Evolutionary conservation across 805 yeast genomes (phyloP), one percentile per base, ranked within the genome.

Genomic region (Candida ponderosae): DNA sequence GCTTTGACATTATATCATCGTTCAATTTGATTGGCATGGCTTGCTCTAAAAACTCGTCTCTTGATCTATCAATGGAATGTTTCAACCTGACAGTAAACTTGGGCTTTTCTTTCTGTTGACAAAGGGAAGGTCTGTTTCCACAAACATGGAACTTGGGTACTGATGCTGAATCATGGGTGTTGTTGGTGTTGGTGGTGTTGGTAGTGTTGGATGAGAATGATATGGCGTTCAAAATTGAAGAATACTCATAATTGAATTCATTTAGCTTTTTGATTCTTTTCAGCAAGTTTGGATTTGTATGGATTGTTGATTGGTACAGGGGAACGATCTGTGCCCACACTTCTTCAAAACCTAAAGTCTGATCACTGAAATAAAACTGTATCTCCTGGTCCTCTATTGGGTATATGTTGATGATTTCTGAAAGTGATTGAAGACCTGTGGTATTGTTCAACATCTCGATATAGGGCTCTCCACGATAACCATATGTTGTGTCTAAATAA

Each of bases 401-500:
- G 45, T 75, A 77, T 18, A 46, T 32, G 23, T 49, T 48, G n/a
- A 77, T 36, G 13, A 65, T 40, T 6, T 50, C 47, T 0, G 62
- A 46, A 5, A 66, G 54, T 0, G 56, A 40, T 6, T 50, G 41
- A 2, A 72, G 53, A 0, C 80, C 79, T 4, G 52, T 61, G 31
- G 47, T 46, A 45, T 74, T 72, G 1, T 62, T 54, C 5, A 54
- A 57, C 36, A 72, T 68, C 18, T 62, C 65, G 13, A 72, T 64
- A 40, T 54, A 70, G 0, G 78, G 79, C 37, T 70, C 72, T 0
- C 63, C 65, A 35, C 80, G 54, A 43, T 65, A 60, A 1, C 65
- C 65, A 50, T 70, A 76, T 0, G 80, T 72, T 2, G 79, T 67
- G 46, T 77, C 83, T 19, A 75, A 51, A 43, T 77, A 77, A 7